Conservation (phyloP, 768 basidiomycete species). For the Rhodosporidiobolus sp. region DNA sequence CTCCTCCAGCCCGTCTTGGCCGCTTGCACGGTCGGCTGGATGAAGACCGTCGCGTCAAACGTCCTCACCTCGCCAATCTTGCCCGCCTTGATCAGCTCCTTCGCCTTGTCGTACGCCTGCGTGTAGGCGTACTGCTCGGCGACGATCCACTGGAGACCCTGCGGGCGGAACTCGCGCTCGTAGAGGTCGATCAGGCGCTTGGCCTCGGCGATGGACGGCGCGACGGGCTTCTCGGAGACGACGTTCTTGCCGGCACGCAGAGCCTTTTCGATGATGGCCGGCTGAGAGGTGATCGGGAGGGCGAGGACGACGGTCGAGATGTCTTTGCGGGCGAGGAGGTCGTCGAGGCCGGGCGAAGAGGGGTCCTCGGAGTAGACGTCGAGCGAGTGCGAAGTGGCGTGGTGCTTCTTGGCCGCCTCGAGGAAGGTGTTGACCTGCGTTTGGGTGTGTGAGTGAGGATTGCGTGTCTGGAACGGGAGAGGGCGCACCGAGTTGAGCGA, state of each 20-base stretch:
- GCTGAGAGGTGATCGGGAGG: conserved; percentile 73
- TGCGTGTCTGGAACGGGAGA: no score
- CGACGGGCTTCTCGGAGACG: conserved; percentile 82
- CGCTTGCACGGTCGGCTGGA: conserved; percentile 13
- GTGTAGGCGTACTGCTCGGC: conserved; percentile 32
- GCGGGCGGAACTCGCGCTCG: conserved; percentile 62
- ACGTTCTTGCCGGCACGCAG: conserved; percentile 75
- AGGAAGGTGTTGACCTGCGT: conserved; percentile 60
- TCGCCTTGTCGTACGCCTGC: conserved; percentile 14
- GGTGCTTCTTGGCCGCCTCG: conserved; percentile 51
- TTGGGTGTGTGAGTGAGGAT: no score
- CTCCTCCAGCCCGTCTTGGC: conserved; percentile 61
- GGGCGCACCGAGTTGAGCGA: conserved; percentile 50
- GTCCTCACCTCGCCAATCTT: conserved; percentile 69
- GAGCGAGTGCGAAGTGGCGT: conserved; percentile 56
- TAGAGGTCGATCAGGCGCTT: conserved; percentile 65
- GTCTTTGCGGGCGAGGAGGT: conserved; percentile 64
- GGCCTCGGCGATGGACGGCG: conserved; percentile 64
- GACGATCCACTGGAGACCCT: conserved; percentile 51
- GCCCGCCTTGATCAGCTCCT: conserved; percentile 54
- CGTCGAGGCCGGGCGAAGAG: conserved; percentile 50
- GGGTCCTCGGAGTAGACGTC: conserved; percentile 55
- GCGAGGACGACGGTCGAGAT: conserved; percentile 70
- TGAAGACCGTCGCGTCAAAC: conserved; percentile 60
- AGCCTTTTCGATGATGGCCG: conserved; percentile 60